These are phyloP conservation scores for Apiospora kogelbergensis DNA, from an alignment of 2,329 filamentous ascomycete species.

Conservation along the genomic window DNA sequence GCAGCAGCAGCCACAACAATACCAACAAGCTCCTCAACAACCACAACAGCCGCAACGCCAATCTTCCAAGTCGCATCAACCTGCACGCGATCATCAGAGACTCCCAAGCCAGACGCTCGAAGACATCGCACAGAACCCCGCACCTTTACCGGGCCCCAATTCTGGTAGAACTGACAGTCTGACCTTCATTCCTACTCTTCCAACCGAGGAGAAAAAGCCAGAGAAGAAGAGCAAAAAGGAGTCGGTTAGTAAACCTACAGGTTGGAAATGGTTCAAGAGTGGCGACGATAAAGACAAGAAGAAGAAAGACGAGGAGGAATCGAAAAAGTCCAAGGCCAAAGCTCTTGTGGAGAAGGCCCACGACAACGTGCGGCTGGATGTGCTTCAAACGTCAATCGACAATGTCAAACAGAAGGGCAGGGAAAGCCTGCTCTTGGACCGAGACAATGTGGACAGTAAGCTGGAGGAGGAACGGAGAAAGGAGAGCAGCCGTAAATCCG, in stretches of 20 bases:
- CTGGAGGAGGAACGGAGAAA: constrained; percentile 82
- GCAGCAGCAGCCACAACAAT: constrained; percentile 15
- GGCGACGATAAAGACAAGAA: constrained; percentile 76
- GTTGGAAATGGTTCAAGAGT: constrained; percentile 77
- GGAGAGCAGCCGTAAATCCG: constrained; percentile 70
- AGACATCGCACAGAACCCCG: constrained; percentile 64
- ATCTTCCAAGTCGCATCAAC: constrained; percentile 20
- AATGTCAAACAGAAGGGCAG: constrained; percentile 62
- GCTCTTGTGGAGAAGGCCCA: constrained; percentile 57
- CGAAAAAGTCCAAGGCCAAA: constrained; percentile 68
- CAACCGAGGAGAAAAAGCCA: constrained; percentile 66
- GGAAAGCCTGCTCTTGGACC: constrained; percentile 82
- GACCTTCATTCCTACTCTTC: constrained; percentile 76
- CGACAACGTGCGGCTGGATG: constrained; percentile 81
- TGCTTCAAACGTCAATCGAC: constrained; percentile 86
- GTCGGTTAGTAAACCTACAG: constrained; percentile 63
- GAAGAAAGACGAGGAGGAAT: constrained; percentile 60
- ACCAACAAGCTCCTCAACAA: constrained; percentile 15
- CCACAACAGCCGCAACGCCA: constrained; percentile 24
- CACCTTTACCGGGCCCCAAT: constrained; percentile 68
- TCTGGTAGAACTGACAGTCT: constrained; percentile 71
- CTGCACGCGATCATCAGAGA: constrained; percentile 29
- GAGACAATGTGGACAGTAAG: constrained; percentile 69
- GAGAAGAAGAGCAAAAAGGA: constrained; percentile 77
- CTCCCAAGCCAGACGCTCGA: constrained; percentile 53